phyloP scores from a whole-genome alignment of 805 yeast species.

The Helenozyma baotianmanensis region DNA sequence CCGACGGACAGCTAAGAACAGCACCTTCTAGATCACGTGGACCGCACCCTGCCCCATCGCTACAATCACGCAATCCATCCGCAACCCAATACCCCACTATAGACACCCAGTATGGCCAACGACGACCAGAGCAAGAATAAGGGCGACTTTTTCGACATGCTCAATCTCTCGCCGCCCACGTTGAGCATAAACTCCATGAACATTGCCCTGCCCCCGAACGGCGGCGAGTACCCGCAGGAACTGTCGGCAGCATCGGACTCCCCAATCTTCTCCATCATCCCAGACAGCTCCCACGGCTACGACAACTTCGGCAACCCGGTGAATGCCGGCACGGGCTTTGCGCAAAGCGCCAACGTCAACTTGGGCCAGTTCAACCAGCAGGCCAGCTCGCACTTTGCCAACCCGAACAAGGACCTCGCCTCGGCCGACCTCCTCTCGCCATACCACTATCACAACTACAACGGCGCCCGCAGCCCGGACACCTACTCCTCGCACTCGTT shows the following conservation, averaged over 20 bases:
- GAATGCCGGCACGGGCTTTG: conserved; percentile 1
- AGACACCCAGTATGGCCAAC: not conserved
- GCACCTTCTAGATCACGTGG: no score
- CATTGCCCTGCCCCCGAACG: no score
- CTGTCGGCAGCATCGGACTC: not conserved
- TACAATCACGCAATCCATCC: no score
- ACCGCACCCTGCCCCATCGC: no score
- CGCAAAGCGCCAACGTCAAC: conserved; percentile 8
- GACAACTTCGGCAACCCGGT: not conserved
- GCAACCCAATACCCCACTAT: no score
- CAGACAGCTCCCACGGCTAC: not conserved
- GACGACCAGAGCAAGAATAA: conserved; percentile 14
- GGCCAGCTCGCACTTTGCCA: conserved; percentile 3
- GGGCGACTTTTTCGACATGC: conserved; percentile 26
- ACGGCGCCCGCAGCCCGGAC: conserved; percentile 7
- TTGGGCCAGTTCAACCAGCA: not conserved
- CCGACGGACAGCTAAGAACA: no score
- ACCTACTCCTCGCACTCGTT: conserved; percentile 18
- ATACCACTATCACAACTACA: conserved; percentile 2
- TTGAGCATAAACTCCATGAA: conserved; percentile 1
- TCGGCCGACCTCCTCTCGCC: conserved; percentile 18
- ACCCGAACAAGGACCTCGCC: conserved; percentile 11
- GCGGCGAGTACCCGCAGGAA: not conserved
- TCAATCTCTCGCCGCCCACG: conserved; percentile 28
- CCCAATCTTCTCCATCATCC: not conserved